Evolutionary conservation across 768 basidiomycete genomes (phyloP), one percentile per base, ranked within the genome.

Genomic region (Tricholoma terreum): DNA sequence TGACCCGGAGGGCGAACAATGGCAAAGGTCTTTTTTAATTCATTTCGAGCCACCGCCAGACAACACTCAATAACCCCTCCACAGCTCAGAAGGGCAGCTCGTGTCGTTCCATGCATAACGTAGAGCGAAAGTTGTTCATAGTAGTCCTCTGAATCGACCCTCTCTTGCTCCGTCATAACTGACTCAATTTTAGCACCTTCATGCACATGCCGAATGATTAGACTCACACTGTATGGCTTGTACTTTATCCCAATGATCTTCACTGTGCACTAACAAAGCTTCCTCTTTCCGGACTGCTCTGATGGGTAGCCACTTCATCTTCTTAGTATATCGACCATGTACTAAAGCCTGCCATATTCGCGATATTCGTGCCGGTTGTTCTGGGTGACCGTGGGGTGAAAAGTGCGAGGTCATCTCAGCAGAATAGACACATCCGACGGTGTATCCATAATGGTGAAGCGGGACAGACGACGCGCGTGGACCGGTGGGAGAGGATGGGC

Each of bases 1-100:
- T 99, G 97, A 0, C 97, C 97, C 0, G 97, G 97, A 11, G 97
- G 97, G 53, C 97, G 84, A 34, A 98, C 95, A 59, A 98, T 92
- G 2, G 97, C 97, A 68, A 99, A 89, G 0, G 90, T 80, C 70
- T 95, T 98, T 65, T 88, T 81, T 36, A 98, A 77, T 62, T 86
- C 80, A 12, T 86, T 73, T 33, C 84, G 84, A 31, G 92, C 94
- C 45, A 98, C 94, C 4, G 92, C 86, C 11, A 94, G 77, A 65
- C 85, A 83, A 4, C 94, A 90, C 70, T 97, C 94, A 60, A 98
- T 87, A 50, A 95, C 95, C 8, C 96, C 95, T 1, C 97, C 97
- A 65, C 93, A 94, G 61, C 94, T 96, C 33, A 98, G 74, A 30
- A 86, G 80, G 3, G 97, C 94, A 24, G 92, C 86, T 43, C 83